Evolutionary conservation across 768 basidiomycete genomes (phyloP), one percentile per base, ranked within the genome.

Genomic region (Termitomyces sp.): DNA sequence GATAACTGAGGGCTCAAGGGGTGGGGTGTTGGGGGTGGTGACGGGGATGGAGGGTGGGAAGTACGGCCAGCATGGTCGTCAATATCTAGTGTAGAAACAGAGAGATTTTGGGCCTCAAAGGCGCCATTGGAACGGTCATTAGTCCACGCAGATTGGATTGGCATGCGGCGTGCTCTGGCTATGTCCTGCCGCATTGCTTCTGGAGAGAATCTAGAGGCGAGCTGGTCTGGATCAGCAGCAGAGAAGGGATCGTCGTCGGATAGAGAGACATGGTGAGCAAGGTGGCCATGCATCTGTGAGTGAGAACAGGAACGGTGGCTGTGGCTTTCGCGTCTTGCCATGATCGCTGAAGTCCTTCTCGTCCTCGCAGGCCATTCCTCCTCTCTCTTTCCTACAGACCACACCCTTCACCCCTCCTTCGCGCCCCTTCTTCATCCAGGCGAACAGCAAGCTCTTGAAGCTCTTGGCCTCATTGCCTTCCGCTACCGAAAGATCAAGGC

Each of bases 331-430:
- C 59, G 47, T 61, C 36, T 61, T 55, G 27, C 27, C 58, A 58
- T 95, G 94, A 91, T 95, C 62, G 88, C 93, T 65, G 95, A 96
- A 73, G 77, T 95, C 57, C 81, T 96, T 47, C 83, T 95, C 58
- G 79, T 95, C 55, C 86, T 97, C 50, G 86, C 90, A 3, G 95
- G 94, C 39, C 93, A 97, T 74, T 78, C 84, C 5, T 95, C 95
- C 0, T 90, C 92, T 1, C 77, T 97, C 54, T 94, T 97, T 72
- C 79, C 84, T 18, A 65, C 72, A 27, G 85, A 83, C 57, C 76
- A 84, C 59, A 74, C 73, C 34, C 68, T 91, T 44, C 81, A 86
- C 66, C 83, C 89, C 5, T 80, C 85, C 0, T 87, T 93, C 66
- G 59, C 71, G 6, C 78, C 85, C 4, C 83, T 94, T 16, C 82